phyloP scores from a whole-genome alignment of 495 filamentous ascomycete species.

The Tuber melanosporum region DNA sequence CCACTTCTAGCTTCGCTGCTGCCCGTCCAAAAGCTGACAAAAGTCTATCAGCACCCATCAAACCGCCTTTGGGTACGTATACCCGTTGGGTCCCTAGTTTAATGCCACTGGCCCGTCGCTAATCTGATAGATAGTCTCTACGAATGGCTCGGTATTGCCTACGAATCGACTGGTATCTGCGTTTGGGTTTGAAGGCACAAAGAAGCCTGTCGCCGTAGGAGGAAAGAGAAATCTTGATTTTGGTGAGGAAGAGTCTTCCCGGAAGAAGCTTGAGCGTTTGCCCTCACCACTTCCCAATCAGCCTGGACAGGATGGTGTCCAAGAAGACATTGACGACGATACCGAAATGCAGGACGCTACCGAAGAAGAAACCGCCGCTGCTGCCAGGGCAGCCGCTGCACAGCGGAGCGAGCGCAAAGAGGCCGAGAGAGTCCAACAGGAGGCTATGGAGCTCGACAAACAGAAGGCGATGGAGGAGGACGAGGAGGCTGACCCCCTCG shows the following conservation, averaged over 20 bases:
- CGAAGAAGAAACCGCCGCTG: slow-evolving; percentile 81
- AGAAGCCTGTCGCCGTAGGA: slow-evolving; percentile 59
- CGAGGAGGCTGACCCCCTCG: slow-evolving; percentile 77
- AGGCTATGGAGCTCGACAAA: slow-evolving; percentile 37
- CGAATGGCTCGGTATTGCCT: slow-evolving; percentile 50
- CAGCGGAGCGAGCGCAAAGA: slow-evolving; percentile 61
- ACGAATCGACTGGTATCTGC: slow-evolving; percentile 63
- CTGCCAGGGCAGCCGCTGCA: slow-evolving; percentile 71
- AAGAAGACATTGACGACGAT: slow-evolving; percentile 65
- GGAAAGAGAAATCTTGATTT: slow-evolving; percentile 72
- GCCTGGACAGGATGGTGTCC: slow-evolving; percentile 54
- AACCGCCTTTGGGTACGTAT: slow-evolving; percentile 47
- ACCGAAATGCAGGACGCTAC: slow-evolving; percentile 67
- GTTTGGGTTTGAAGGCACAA: slow-evolving; percentile 68
- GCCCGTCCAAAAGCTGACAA: slow-evolving; percentile 52
- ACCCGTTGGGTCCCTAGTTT: background rate
- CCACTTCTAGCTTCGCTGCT: slow-evolving; percentile 45
- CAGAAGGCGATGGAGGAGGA: slow-evolving; percentile 47
- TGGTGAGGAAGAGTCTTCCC: slow-evolving; percentile 76
- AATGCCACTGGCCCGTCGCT: slow-evolving; percentile 28
- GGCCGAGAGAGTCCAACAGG: slow-evolving; percentile 43
- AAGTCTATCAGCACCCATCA: slow-evolving; percentile 48
- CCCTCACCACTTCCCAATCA: slow-evolving; percentile 62
- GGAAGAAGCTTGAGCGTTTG: slow-evolving; percentile 80
- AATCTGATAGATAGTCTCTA: slow-evolving; percentile 28